Evolutionary conservation across 371 early-diverging fungal genomes (phyloP), one percentile per base, ranked within the genome.

Genomic region (Smittium culicis): DNA sequence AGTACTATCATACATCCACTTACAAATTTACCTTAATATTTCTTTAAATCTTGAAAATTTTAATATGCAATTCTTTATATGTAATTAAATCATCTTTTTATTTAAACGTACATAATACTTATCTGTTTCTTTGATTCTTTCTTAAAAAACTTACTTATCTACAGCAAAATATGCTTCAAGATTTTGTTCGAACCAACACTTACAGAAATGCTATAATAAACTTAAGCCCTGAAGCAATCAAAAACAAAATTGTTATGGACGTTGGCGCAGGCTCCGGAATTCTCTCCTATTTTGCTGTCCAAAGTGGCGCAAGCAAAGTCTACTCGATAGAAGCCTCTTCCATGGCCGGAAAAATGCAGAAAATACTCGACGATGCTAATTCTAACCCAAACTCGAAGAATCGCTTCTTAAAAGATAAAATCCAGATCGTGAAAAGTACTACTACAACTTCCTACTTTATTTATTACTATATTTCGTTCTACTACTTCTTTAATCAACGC

Each of bases 101-200:
- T n/a, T n/a, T n/a, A n/a, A n/a, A n/a, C n/a, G n/a, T n/a, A n/a
- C n/a, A n/a, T n/a, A n/a, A n/a, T n/a, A n/a, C n/a, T n/a, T n/a
- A n/a, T n/a, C n/a, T n/a, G n/a, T n/a, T n/a, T n/a, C n/a, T n/a
- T n/a, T n/a, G n/a, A n/a, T n/a, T n/a, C n/a, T n/a, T n/a, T n/a
- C n/a, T n/a, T n/a, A 17, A 64, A 3, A 30, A 35, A 20, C 67
- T 28, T 35, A 34, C n/a, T n/a, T n/a, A n/a, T n/a, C n/a, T n/a
- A n/a, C 79, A 92, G 91, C 95, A 96, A 86, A 95, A 97, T 80
- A 97, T 97, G 98, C 83, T 98, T 28, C 90, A 91, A 78, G 98
- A 98, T 76, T 81, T 81, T 27, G 89, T 94, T 31, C 83, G 98
- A 35, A 98, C 96, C 0, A 86, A 90, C n/a, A 84, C 92, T n/a